These are phyloP conservation scores for Sporothrix protearum DNA, from an alignment of 2,329 filamentous ascomycete genomes.

Conservation along the genomic window DNA sequence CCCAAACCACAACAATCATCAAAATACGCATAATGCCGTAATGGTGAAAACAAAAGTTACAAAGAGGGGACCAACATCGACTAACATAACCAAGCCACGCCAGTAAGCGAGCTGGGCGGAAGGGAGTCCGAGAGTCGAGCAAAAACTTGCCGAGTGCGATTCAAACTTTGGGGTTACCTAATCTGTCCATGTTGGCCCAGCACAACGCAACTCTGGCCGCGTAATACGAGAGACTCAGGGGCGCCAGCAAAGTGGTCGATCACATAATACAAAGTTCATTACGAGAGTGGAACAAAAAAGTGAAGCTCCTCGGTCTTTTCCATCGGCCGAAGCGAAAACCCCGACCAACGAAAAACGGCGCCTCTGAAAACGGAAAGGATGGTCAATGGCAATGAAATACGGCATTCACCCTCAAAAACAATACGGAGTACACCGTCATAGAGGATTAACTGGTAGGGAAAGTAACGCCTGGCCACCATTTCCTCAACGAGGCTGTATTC, in stretches of 20 bases:
- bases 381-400: not conserved
- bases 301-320: not conserved
- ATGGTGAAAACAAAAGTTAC: not conserved
- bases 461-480: not conserved
- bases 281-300: not conserved
- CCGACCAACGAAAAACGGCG: conserved; percentile 7
- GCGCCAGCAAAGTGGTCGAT: not conserved
- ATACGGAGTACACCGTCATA: not conserved
- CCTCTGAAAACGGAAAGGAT: not conserved
- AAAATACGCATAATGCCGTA: not conserved
- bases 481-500: conserved; percentile 15
- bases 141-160: conserved; percentile 7
- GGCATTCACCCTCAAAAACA: not conserved
- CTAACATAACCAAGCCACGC: not conserved
- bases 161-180: not conserved
- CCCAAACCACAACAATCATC: not conserved
- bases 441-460: no score
- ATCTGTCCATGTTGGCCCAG: not conserved
- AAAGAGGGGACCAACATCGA: not conserved
- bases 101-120: no score
- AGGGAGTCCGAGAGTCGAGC: not conserved
- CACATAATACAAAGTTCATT: no score
- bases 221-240: not conserved
- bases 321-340: conserved; percentile 13
- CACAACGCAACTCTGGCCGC: not conserved